phyloP scores from a whole-genome alignment of 2,329 filamentous ascomycete genomes.

The Fusarium brachygibbosum region DNA sequence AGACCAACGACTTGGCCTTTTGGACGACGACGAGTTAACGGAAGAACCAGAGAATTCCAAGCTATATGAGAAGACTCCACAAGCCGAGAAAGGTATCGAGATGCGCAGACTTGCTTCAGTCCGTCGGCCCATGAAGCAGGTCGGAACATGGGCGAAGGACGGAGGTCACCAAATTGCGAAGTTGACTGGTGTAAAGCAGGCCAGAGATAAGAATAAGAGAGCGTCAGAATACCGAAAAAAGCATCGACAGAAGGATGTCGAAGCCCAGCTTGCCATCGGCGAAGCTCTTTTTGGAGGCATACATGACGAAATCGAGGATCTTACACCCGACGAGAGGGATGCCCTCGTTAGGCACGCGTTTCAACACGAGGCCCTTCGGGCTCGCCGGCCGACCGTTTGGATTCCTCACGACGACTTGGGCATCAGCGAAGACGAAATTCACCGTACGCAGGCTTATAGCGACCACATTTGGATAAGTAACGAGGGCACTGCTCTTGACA shows the following conservation, averaged over 20 bases:
- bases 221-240: slow-evolving; percentile 64
- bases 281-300: slow-evolving; percentile 88
- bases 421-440: slow-evolving; percentile 91
- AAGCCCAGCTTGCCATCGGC: slow-evolving; percentile 79
- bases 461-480: slow-evolving; percentile 93
- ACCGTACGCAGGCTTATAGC: slow-evolving; percentile 80
- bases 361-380: slow-evolving; percentile 87
- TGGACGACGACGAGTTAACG: slow-evolving; percentile 64
- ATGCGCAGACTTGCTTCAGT: slow-evolving; percentile 58
- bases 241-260: slow-evolving; percentile 72
- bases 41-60: slow-evolving; percentile 59
- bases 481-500: slow-evolving; percentile 88
- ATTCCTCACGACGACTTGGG: slow-evolving; percentile 92
- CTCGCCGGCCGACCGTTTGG: slow-evolving; percentile 90
- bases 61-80: slow-evolving; percentile 49
- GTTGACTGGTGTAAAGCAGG: slow-evolving; percentile 53
- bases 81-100: slow-evolving; percentile 58
- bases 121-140: slow-evolving; percentile 62
- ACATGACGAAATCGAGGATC: slow-evolving; percentile 93
- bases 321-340: slow-evolving; percentile 91
- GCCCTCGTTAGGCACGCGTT: slow-evolving; percentile 88
- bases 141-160: slow-evolving; percentile 55
- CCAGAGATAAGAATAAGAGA: slow-evolving; percentile 47
- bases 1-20: slow-evolving; percentile 74
- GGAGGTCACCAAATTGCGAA: slow-evolving; percentile 65